phyloP scores from a whole-genome alignment of 306 rosid species.

The Cucurbita ficifolia region DNA sequence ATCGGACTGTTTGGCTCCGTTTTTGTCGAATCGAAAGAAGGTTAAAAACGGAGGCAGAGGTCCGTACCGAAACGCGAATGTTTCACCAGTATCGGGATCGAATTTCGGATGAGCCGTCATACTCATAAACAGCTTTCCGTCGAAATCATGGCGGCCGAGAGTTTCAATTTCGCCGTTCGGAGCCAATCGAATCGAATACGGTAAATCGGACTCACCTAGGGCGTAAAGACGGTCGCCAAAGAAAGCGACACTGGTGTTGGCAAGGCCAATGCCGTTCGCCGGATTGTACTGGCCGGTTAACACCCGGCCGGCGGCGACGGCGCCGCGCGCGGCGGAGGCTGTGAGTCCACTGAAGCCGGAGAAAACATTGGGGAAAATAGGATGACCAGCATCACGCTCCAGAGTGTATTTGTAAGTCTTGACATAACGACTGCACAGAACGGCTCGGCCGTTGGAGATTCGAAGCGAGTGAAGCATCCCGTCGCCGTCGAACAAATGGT shows the following conservation, averaged over 20 bases:
- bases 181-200: conserved; percentile 31
- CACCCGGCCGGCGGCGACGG: conserved; percentile 42
- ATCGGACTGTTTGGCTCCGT: conserved; percentile 39
- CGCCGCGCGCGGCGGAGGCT: conserved; percentile 65
- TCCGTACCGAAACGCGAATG: conserved; percentile 74
- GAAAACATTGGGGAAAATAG: conserved; percentile 61
- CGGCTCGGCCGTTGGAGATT: conserved; percentile 44
- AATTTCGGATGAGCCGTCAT: conserved; percentile 87
- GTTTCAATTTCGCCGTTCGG: conserved; percentile 45
- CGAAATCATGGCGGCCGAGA: conserved; percentile 41
- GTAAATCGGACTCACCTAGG: conserved; percentile 71
- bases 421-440: conserved; percentile 71
- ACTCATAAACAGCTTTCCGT: conserved; percentile 45
- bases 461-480: conserved; percentile 75
- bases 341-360: conserved; percentile 48
- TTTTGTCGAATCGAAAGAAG: conserved; percentile 38
- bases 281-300: conserved; percentile 47
- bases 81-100: conserved; percentile 48
- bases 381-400: conserved; percentile 52
- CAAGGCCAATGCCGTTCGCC: conserved; percentile 59
- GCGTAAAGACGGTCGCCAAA: conserved; percentile 52
- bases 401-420: conserved; percentile 45
- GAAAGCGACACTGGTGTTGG: conserved; percentile 63
- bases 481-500: conserved; percentile 90
- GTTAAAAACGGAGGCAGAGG: conserved; percentile 70